Conservation (phyloP, 148 eudicot genomes). For the Dysphania ambrosioides region DNA sequence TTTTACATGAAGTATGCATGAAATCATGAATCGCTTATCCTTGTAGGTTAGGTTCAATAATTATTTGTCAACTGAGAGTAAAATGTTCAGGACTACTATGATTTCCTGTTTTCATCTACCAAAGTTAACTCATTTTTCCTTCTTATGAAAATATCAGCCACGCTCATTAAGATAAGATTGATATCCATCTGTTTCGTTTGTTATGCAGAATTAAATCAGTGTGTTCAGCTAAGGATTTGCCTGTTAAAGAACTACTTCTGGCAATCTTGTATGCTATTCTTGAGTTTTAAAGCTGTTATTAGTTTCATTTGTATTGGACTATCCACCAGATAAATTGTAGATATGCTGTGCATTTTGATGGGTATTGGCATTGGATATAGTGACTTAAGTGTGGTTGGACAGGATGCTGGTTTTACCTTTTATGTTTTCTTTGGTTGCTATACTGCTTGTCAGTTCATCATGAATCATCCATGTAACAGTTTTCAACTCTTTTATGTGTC, state of each 20-base stretch:
- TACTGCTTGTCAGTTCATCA: neutral
- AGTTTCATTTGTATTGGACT: neutral
- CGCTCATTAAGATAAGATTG: neutral
- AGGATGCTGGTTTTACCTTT: neutral
- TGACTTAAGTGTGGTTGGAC: no score
- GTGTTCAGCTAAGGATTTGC: neutral
- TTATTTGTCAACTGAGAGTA: neutral
- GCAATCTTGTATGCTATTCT: neutral
- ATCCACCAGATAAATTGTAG: no score
- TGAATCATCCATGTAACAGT: neutral
- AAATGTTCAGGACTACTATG: no score
- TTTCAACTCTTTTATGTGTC: constrained; percentile 21
- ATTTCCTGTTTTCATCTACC: no score
- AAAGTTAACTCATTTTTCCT: no score
- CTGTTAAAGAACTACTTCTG: neutral
- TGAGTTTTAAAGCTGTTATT: neutral
- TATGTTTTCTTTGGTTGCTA: neutral
- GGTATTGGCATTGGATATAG: no score
- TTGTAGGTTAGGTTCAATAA: neutral
- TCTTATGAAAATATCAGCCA: neutral
- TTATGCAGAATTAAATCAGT: neutral
- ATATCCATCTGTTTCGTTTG: neutral
- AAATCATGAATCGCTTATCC: neutral
- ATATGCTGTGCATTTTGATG: no score
- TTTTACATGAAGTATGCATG: no score